These are phyloP conservation scores for Xylaria sp. DNA, from an alignment of 2,329 filamentous ascomycete genomes.

Conservation along the genomic window DNA sequence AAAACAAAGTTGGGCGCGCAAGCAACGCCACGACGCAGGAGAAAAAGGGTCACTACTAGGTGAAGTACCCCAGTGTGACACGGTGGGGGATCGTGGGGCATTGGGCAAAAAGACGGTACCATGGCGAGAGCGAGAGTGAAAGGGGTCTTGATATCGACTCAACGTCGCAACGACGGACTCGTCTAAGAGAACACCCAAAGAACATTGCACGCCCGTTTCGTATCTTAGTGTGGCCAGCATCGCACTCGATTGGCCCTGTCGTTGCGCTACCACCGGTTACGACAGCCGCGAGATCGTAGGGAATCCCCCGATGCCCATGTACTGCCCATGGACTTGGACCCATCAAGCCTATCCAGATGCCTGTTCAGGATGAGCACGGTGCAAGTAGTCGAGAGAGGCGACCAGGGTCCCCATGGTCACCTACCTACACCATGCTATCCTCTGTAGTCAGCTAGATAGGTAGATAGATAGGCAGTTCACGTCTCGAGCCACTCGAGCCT, in stretches of 20 bases:
- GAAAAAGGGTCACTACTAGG: constrained; percentile 11
- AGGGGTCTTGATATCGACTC: constrained; percentile 14
- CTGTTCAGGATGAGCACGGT: constrained; percentile 32
- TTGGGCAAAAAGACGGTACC: background rate
- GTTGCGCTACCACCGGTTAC: constrained; percentile 24
- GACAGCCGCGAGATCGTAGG: constrained; percentile 28
- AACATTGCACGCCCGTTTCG: constrained; percentile 15
- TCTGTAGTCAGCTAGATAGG: constrained; percentile 17
- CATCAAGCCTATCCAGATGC: constrained; percentile 29
- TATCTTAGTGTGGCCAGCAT: constrained; percentile 13
- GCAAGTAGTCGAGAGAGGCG: background rate
- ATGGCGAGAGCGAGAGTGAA: background rate
- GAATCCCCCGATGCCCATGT: constrained; percentile 14
- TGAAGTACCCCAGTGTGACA: constrained; percentile 16
- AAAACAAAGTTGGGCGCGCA: constrained; percentile 10
- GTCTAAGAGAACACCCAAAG: constrained; percentile 1
- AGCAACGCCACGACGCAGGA: constrained; percentile 32
- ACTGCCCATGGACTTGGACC: constrained; percentile 3
- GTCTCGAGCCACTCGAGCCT: constrained; percentile 28
- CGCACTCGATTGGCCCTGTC: background rate
- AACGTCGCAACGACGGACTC: constrained; percentile 17
- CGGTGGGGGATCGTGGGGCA: constrained; percentile 26
- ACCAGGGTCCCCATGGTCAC: constrained; percentile 20
- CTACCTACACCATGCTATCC: background rate
- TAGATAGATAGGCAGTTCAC: constrained; percentile 11